Evolutionary conservation across 2,329 filamentous ascomycete species (phyloP).

Genomic region (Chaetothyriales sp.): DNA sequence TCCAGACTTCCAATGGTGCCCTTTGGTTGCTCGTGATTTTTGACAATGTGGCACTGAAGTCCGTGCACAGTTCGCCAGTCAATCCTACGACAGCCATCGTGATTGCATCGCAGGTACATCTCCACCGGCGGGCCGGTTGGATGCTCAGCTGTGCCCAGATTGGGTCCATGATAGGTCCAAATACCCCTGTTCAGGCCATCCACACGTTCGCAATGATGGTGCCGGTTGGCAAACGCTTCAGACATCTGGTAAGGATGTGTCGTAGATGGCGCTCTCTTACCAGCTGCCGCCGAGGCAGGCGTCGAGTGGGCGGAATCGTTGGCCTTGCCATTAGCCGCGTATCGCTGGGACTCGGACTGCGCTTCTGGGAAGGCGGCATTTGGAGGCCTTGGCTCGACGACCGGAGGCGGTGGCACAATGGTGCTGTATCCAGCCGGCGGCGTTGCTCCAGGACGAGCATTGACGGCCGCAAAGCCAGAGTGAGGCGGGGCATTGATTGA

Average conservation of each 20-base stretch:
- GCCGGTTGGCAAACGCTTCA: conserved; percentile 17
- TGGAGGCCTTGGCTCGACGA: neutral
- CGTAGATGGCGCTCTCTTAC: conserved; percentile 15
- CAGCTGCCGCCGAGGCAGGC: conserved; percentile 2
- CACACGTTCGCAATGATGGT: conserved; percentile 17
- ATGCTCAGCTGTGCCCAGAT: conserved; percentile 12
- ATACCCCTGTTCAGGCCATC: conserved; percentile 16
- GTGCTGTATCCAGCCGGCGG: conserved; percentile 3
- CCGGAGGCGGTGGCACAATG: neutral
- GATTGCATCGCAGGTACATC: conserved; percentile 18
- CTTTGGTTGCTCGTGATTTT: conserved; percentile 17
- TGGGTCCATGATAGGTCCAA: conserved; percentile 16
- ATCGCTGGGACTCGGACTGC: neutral
- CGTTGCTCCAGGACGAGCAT: conserved; percentile 8
- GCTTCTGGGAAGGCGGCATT: neutral
- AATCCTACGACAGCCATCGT: conserved; percentile 16
- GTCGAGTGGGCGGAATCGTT: conserved; percentile 3
- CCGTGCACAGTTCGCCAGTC: conserved; percentile 18
- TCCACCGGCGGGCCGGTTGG: conserved; percentile 13
- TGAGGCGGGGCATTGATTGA: conserved; percentile 13
- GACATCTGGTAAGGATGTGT: conserved; percentile 19
- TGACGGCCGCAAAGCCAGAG: conserved; percentile 15
- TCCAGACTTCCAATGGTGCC: conserved; percentile 18
- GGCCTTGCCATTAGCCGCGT: neutral
- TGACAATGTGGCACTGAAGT: conserved; percentile 18